Conservation (phyloP, 805 yeast species). For the Priceomyces melissophilus region DNA sequence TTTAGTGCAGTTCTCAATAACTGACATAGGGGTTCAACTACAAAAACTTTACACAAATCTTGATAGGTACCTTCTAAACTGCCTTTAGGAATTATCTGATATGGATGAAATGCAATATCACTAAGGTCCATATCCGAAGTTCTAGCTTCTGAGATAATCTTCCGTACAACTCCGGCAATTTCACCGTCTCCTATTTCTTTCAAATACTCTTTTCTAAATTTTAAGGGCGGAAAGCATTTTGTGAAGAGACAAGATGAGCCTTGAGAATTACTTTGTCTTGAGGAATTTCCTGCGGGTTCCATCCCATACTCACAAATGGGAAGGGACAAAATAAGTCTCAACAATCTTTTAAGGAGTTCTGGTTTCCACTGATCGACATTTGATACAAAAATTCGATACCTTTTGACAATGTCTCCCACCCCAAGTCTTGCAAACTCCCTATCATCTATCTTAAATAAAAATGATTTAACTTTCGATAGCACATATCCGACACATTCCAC, state of each 20-base stretch:
- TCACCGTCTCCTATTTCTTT: neutral
- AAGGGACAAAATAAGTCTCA: neutral
- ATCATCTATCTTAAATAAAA: too few species aligned
- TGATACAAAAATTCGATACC: too few species aligned
- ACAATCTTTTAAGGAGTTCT: neutral
- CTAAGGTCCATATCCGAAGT: neutral
- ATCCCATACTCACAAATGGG: conserved; percentile 4
- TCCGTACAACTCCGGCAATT: neutral
- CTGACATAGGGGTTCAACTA: neutral
- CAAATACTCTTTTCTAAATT: neutral
- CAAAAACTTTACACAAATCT: neutral
- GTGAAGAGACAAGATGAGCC: neutral
- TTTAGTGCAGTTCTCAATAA: neutral
- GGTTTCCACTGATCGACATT: too few species aligned
- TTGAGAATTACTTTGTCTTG: neutral
- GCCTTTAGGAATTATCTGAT: neutral
- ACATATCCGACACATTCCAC: too few species aligned
- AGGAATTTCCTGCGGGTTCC: neutral
- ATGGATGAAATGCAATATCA: neutral
- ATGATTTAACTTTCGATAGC: too few species aligned
- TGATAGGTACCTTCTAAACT: neutral
- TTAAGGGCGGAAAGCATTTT: neutral
- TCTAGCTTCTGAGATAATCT: neutral
- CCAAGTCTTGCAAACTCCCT: too few species aligned
- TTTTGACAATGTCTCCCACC: too few species aligned